A percentile compares a stretch with the other conserved stretches of the same genome.
Evolutionary conservation across 2,329 filamentous ascomycete genomes (phyloP).

Genomic region (Aspergillus brasiliensis): DNA sequence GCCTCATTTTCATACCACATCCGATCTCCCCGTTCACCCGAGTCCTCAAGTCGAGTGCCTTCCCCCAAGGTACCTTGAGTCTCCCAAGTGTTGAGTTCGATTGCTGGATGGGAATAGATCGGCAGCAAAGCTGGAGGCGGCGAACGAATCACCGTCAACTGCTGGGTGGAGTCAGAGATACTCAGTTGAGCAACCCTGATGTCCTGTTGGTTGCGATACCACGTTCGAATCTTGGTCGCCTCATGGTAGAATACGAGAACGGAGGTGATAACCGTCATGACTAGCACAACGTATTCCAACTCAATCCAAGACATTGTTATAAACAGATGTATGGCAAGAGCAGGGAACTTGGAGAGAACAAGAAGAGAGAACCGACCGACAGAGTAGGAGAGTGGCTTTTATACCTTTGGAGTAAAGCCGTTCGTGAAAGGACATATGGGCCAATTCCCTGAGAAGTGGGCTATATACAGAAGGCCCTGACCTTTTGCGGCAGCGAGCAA

Average conservation of each 20-base stretch:
- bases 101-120: neutral
- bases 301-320: neutral
- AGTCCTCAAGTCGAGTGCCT: neutral
- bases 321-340: neutral
- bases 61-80: neutral
- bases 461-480: slow-evolving; percentile 9
- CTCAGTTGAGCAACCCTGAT: neutral
- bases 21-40: neutral
- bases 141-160: neutral
- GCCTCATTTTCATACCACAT: neutral
- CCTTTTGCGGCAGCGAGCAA: too few relatives aligned
- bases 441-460: neutral
- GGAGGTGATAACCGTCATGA: neutral
- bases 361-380: neutral
- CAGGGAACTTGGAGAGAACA: neutral
- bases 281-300: neutral
- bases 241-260: neutral
- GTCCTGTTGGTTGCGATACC: neutral
- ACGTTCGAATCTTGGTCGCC: neutral
- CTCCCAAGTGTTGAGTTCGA: neutral
- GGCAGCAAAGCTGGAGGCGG: neutral
- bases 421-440: neutral
- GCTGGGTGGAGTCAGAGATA: neutral
- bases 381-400: neutral
- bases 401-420: neutral